Percentiles rank a stretch among this genome's conserved stretches.
phyloP scores from a whole-genome alignment of 2,329 filamentous ascomycete genomes.

The Alternaria sp. region DNA sequence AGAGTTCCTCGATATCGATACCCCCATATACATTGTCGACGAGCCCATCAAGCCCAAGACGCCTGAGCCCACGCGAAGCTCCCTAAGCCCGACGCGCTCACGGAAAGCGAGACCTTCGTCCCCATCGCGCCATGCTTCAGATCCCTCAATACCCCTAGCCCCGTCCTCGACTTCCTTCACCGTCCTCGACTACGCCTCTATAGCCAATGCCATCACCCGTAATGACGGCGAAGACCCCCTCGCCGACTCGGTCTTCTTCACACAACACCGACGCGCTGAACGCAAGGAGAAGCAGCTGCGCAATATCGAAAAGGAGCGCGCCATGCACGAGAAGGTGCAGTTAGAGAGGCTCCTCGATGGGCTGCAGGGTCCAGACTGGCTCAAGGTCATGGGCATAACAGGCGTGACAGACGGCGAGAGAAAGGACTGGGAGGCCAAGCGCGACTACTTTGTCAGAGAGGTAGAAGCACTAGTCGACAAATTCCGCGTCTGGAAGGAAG shows the following conservation, averaged over 20 bases:
- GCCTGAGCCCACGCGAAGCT: conserved; percentile 31
- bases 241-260: conserved; percentile 64
- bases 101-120: conserved; percentile 33
- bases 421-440: conserved; percentile 85
- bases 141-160: conserved; percentile 23
- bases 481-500: conserved; percentile 85
- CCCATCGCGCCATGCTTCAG: conserved; percentile 27
- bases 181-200: conserved; percentile 55
- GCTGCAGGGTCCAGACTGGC: conserved; percentile 90
- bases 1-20: conserved; percentile 79
- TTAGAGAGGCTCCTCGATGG: conserved; percentile 78
- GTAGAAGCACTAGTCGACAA: conserved; percentile 85
- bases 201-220: conserved; percentile 46
- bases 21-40: conserved; percentile 76
- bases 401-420: conserved; percentile 85
- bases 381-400: conserved; percentile 88
- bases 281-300: conserved; percentile 73
- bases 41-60: conserved; percentile 53
- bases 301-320: conserved; percentile 72
- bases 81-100: conserved; percentile 37
- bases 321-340: conserved; percentile 72
- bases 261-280: conserved; percentile 68
- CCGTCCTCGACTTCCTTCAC: conserved; percentile 46
- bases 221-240: conserved; percentile 62
- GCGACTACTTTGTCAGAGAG: conserved; percentile 84